Conservation (phyloP, 306 rosid species). For the Malus asiatica region DNA sequence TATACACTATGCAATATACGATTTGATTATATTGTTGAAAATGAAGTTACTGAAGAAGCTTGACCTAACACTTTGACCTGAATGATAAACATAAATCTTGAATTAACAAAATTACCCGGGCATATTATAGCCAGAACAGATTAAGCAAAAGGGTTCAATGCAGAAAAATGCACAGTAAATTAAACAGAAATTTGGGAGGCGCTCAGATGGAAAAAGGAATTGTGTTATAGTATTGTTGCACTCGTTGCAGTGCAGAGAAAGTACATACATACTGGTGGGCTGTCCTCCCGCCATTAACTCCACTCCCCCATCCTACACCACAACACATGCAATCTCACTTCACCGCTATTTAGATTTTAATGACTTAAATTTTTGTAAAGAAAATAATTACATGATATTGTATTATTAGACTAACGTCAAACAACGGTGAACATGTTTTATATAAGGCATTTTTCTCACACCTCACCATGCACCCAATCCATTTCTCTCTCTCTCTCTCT, state of each 20-base stretch:
- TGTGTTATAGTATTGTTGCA: constrained; percentile 20
- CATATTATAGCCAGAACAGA: constrained; percentile 1
- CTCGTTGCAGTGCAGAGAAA: constrained; percentile 24
- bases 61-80: background rate
- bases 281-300: constrained; percentile 64
- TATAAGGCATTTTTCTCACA: background rate
- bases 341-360: too few relatives aligned
- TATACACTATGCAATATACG: background rate
- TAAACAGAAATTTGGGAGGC: constrained; percentile 9
- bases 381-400: too few relatives aligned
- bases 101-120: background rate
- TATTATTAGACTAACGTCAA: background rate
- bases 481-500: background rate
- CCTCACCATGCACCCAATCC: constrained; percentile 4
- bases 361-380: too few relatives aligned
- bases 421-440: too few relatives aligned
- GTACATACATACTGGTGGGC: constrained; percentile 59
- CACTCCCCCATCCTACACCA: constrained; percentile 29
- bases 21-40: background rate
- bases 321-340: background rate
- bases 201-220: constrained; percentile 26
- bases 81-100: background rate
- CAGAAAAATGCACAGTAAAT: background rate
- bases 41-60: background rate
- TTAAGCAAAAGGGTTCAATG: constrained; percentile 18